Percentiles rank a stretch among this genome's conserved stretches.
These are phyloP conservation scores for Lathyrus sativus DNA, from an alignment of 306 rosid genomes.

Conservation along the genomic window DNA sequence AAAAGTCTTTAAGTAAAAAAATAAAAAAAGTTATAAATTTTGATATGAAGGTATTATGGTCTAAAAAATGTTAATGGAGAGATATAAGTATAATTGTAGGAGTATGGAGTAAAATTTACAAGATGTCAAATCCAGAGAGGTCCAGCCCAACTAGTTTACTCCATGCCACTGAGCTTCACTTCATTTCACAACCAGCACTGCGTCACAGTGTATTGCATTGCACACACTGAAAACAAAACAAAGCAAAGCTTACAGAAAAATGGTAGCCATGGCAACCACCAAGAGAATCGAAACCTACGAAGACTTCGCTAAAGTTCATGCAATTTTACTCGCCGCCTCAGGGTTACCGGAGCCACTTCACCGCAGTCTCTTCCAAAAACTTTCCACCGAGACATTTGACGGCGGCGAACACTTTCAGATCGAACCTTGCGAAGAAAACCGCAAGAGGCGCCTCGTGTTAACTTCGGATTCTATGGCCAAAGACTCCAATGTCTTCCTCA, in stretches of 20 bases:
- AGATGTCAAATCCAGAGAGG: neutral
- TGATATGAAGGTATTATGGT: too few species aligned
- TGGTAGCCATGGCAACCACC: slow-evolving; percentile 41
- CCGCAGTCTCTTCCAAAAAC: slow-evolving; percentile 70
- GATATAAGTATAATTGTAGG: too few species aligned
- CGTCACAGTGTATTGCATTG: neutral
- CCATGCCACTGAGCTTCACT: neutral
- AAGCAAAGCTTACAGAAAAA: slow-evolving; percentile 14
- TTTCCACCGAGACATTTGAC: slow-evolving; percentile 70
- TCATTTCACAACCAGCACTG: neutral
- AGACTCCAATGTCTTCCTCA: slow-evolving; percentile 71
- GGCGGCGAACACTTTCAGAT: slow-evolving; percentile 77
- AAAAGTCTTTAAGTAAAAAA: too few species aligned
- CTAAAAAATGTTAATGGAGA: too few species aligned
- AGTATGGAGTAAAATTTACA: too few species aligned
- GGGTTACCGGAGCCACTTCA: slow-evolving; percentile 68
- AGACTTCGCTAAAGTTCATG: slow-evolving; percentile 78
- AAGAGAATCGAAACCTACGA: slow-evolving; percentile 64
- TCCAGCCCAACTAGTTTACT: neutral
- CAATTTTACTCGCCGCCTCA: slow-evolving; percentile 62
- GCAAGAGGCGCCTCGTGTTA: slow-evolving; percentile 62
- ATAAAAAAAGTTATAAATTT: too few species aligned
- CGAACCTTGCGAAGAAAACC: slow-evolving; percentile 64
- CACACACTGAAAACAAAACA: neutral
- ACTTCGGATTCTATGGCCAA: slow-evolving; percentile 58